Evolutionary conservation across 192 early-diverging fungal genomes (phyloP).

Genomic region (Coemansia erecta): DNA sequence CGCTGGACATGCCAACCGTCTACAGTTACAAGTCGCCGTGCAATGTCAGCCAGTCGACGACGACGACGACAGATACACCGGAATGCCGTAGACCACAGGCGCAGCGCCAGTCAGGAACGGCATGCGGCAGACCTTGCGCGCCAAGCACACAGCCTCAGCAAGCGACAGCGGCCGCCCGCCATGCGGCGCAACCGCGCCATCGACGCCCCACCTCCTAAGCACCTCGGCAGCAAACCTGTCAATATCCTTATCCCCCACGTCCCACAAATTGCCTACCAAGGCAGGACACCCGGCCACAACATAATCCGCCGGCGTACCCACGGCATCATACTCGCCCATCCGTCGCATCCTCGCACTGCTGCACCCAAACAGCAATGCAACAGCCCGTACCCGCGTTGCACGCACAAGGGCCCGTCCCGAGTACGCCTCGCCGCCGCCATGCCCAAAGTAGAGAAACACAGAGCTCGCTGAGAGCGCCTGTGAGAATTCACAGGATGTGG

Average conservation of each 20-base stretch:
- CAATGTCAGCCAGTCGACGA: no score
- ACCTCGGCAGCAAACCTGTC: constrained; percentile 79
- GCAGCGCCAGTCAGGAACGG: constrained; percentile 88
- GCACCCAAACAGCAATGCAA: constrained; percentile 88
- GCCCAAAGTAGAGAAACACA: constrained; percentile 88
- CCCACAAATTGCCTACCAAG: constrained; percentile 94
- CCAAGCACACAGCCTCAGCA: constrained; percentile 67
- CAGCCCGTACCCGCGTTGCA: constrained; percentile 65
- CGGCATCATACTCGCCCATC: constrained; percentile 85
- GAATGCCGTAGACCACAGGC: constrained; percentile 92
- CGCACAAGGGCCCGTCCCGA: constrained; percentile 66
- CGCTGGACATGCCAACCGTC: no score
- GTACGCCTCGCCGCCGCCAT: constrained; percentile 88
- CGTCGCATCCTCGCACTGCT: constrained; percentile 79
- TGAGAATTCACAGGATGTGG: constrained; percentile 64
- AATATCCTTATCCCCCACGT: constrained; percentile 95
- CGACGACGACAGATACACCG: constrained; percentile 51
- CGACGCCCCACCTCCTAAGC: constrained; percentile 72
- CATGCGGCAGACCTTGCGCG: constrained; percentile 73
- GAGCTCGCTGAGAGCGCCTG: constrained; percentile 57
- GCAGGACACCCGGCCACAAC: constrained; percentile 81
- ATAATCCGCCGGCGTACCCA: constrained; percentile 81
- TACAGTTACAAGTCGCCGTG: no score
- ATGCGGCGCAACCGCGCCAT: constrained; percentile 9
- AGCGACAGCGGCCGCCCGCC: constrained; percentile 54